These are phyloP conservation scores for Geopyxis carbonaria DNA, from an alignment of 495 filamentous ascomycete genomes.

Conservation along the genomic window DNA sequence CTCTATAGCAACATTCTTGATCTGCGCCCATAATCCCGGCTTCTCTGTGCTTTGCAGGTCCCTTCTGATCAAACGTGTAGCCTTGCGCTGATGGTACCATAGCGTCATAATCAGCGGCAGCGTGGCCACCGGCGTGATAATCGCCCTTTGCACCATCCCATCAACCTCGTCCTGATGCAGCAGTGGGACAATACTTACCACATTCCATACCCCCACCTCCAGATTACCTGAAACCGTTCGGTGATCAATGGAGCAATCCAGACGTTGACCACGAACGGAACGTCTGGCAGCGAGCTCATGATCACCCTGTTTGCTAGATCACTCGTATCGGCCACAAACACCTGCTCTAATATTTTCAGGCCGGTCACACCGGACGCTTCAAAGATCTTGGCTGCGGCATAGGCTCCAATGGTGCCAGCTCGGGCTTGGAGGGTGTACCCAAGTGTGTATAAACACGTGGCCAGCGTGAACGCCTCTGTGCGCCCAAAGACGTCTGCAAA, in stretches of 20 bases:
- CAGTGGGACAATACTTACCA: constrained; percentile 8
- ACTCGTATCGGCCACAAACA: constrained; percentile 59
- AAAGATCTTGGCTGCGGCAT: constrained; percentile 51
- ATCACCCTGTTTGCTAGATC: constrained; percentile 49
- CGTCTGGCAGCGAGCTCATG: constrained; percentile 39
- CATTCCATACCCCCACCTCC: constrained; percentile 25
- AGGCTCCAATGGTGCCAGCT: constrained; percentile 46
- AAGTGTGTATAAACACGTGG: constrained; percentile 33
- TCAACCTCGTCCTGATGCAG: background rate
- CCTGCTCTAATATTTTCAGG: constrained; percentile 47
- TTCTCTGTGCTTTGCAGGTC: background rate
- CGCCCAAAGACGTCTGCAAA: constrained; percentile 53
- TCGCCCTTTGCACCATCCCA: constrained; percentile 6
- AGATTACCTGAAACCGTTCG: constrained; percentile 15
- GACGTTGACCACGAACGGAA: constrained; percentile 45
- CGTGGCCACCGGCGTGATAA: constrained; percentile 32
- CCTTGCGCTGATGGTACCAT: constrained; percentile 39
- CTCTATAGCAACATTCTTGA: constrained; percentile 35
- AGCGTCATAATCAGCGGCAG: constrained; percentile 39
- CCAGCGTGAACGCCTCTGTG: constrained; percentile 45
- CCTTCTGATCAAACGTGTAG: constrained; percentile 15
- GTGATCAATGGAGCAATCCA: constrained; percentile 47
- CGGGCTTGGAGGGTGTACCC: constrained; percentile 52
- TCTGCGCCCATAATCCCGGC: constrained; percentile 33
- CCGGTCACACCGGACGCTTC: constrained; percentile 50